Evolutionary conservation across 129 eudicot species (phyloP), one percentile per base, ranked within the genome.

Genomic region (Ambrosia trifida): DNA sequence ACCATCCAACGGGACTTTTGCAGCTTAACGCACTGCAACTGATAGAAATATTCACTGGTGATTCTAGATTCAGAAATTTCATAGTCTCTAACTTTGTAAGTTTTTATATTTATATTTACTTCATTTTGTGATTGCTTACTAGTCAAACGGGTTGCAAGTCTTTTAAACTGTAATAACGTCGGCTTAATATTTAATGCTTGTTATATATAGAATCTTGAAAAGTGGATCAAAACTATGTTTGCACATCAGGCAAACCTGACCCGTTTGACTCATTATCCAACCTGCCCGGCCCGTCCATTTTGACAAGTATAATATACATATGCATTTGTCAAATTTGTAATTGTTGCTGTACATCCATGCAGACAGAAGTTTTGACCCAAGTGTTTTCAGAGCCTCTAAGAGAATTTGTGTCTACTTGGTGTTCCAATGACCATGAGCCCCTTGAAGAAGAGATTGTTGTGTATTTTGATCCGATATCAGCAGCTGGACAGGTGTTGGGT

Each of bases 11-110:
- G 72, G 96, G 96, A 69, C 79, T 73, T 63, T 72, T 89, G 85
- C 91, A 89, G 64, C 86, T 89, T 43, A 85, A 86, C 74, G 96
- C 96, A 77, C 80, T 92, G 89, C 96, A 89, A 20, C 70, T 92
- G 63, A 74, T 82, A 3, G 98, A 92, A 71, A 72, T 92, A 64
- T 73, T 92, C 72, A 85, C 96, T 11, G 89, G 83, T 85, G 91
- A 92, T 79, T 83, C 89, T 10, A 86, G 87, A 77, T 92, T 92
- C 75, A 88, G 86, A 64, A 75, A 88, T 32, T 85, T 65, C 78
- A 73, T 89, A 49, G 81, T 78, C 12, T 40, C 36, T 16, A 57
- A 92, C 82, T 83, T 86, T 58, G 98, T 92, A 85, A 84, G 95
- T 72, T 65, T 68, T 7, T 16, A 28, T 56, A 19, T n/a, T 14